Evolutionary conservation across 2,329 filamentous ascomycete species (phyloP), one percentile per base, ranked within the genome.

Genomic region (Hymenoscyphus infarciens): DNA sequence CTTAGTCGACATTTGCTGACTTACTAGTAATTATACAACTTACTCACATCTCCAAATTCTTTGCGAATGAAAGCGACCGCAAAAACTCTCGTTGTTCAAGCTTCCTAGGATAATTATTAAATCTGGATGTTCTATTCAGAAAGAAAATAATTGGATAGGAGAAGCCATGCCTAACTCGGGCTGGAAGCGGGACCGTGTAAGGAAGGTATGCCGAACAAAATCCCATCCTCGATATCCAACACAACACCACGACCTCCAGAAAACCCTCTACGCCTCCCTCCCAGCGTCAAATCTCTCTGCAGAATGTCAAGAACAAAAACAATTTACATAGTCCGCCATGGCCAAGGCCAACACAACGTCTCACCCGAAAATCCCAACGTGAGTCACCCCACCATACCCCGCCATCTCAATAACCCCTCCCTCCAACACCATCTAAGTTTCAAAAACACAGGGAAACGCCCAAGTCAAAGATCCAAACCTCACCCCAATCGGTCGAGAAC

Each of bases 271-370:
- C 19, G 5, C 19, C 45, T 13, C 3, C 5, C 4, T 10, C 19
- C n/a, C n/a, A 10, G 2, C 22, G 13, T n/a, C 39, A 19, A 16
- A n/a, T 5, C n/a, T 45, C 39, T 19, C 11, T 16, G 10, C 45
- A 49, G 22, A 25, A 49, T 52, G 45, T 52, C 45, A 52, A 52
- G 10, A 52, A 52, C 53, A 19, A 67, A 67, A 35, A 65, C 55
- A 13, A 61, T 67, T 10, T 67, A 67, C 35, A 56, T 68, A 3
- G 83, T 91, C 70, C 87, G 88, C 75, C 88, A 91, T 74, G 89
- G 87, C 10, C 81, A 91, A 77, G 92, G 91, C 76, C 84, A 84
- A 72, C 92, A 96, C 81, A 96, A 96, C 75, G 82, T 93, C 25
- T 60, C 53, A 11, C 33, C 45, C 10, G 5, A 22, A 35, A 52